Percentiles rank a stretch among this genome's conserved stretches.
Evolutionary conservation across 202 grass and related monocot genomes (phyloP).

Genomic region (Eragrostis tef): DNA sequence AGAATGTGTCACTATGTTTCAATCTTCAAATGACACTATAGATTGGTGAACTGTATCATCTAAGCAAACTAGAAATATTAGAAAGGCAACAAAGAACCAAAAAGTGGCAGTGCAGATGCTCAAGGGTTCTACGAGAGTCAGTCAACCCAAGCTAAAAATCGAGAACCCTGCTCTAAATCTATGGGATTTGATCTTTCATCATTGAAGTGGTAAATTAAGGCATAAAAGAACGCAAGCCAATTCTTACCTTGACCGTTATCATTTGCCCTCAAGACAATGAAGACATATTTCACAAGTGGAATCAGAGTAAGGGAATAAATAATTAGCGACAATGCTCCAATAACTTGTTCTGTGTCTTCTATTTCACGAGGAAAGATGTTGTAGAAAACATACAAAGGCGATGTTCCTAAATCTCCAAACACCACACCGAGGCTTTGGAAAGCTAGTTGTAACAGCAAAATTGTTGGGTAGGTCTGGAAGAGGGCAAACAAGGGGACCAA

Average conservation of each 20-base stretch:
- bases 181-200: neutral
- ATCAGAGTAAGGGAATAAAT: conserved; percentile 81
- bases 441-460: conserved; percentile 61
- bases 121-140: no score
- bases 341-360: conserved; percentile 64
- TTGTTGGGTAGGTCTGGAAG: conserved; percentile 57
- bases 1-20: neutral
- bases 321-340: conserved; percentile 72
- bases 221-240: conserved; percentile 3
- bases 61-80: conserved; percentile 35
- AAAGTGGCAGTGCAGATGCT: no score
- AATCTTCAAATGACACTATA: neutral
- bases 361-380: conserved; percentile 63
- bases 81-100: no score
- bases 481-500: conserved; percentile 2
- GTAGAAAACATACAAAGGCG: conserved; percentile 72
- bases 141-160: no score
- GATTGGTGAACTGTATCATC: conserved; percentile 11
- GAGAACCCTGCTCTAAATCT: no score
- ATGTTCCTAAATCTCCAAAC: conserved; percentile 76
- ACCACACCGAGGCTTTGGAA: conserved; percentile 85
- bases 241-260: conserved; percentile 71
- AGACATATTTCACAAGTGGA: conserved; percentile 76
- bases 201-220: conserved; percentile 26
- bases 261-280: conserved; percentile 70